A percentile compares a stretch with the other conserved stretches of the same genome.
phyloP scores from a whole-genome alignment of 2,329 filamentous ascomycete species.

The Tolypocladium tundrense region DNA sequence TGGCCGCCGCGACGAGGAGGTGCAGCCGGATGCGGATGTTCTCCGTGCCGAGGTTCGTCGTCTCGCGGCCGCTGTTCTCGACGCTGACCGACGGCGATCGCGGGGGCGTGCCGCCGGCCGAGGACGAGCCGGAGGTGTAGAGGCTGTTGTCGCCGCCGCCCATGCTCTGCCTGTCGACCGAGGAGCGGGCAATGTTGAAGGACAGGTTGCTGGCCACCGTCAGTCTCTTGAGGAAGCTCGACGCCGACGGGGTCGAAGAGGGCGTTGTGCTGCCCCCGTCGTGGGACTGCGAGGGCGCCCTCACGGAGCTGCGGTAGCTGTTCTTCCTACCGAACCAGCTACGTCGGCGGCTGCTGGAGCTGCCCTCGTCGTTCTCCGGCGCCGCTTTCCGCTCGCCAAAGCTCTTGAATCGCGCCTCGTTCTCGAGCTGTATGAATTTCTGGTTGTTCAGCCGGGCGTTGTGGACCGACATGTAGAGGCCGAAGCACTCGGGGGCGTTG shows the following conservation, averaged over 20 bases:
- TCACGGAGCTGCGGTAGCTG: constrained; percentile 52
- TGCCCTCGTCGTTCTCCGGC: constrained; percentile 36
- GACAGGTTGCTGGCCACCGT: constrained; percentile 57
- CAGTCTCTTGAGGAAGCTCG: constrained; percentile 72
- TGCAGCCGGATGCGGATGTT: constrained; percentile 85
- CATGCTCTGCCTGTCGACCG: constrained; percentile 47
- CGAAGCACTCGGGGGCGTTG: constrained; percentile 65
- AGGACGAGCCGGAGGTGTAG: constrained; percentile 50
- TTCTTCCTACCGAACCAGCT: constrained; percentile 55
- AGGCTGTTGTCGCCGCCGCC: constrained; percentile 46
- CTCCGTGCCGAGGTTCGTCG: constrained; percentile 50
- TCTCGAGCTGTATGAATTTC: constrained; percentile 63
- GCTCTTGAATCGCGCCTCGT: constrained; percentile 60
- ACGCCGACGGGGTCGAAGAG: constrained; percentile 53
- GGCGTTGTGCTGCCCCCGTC: constrained; percentile 61
- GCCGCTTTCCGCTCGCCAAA: constrained; percentile 48
- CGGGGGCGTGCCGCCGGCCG: constrained; percentile 36
- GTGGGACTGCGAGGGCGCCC: constrained; percentile 57
- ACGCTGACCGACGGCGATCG: constrained; percentile 49
- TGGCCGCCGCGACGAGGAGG: constrained; percentile 60
- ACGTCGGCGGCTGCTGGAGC: constrained; percentile 34
- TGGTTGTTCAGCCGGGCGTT: constrained; percentile 84
- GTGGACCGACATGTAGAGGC: constrained; percentile 79
- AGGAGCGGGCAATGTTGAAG: constrained; percentile 78
- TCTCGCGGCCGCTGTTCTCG: constrained; percentile 37